Conservation (phyloP, 345 rosid species). For the Brassica incana region DNA sequence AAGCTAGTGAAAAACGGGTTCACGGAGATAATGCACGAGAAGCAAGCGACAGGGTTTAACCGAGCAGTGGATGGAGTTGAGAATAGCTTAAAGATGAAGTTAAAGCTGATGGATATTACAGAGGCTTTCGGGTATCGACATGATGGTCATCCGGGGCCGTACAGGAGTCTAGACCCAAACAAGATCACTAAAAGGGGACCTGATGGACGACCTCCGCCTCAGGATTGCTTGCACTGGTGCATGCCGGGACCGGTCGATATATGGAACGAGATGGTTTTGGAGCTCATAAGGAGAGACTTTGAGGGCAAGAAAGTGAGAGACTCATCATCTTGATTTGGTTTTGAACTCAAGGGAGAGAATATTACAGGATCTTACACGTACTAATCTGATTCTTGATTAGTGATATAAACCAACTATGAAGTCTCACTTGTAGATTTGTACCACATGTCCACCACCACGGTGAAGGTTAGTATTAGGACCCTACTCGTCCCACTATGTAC, state of each 20-base stretch:
- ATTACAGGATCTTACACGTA: background rate
- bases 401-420: background rate
- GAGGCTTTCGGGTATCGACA: constrained; percentile 83
- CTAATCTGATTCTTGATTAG: background rate
- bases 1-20: constrained; percentile 78
- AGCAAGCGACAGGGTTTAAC: constrained; percentile 72
- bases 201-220: constrained; percentile 86
- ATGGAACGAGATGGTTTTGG: constrained; percentile 93
- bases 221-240: constrained; percentile 99
- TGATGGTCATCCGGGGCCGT: constrained; percentile 97
- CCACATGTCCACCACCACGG: background rate
- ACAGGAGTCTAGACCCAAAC: constrained; percentile 79
- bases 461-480: background rate
- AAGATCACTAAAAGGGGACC: constrained; percentile 78
- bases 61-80: constrained; percentile 42
- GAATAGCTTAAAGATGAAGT: constrained; percentile 40
- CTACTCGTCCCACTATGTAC: background rate
- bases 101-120: constrained; percentile 85
- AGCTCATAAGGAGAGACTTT: constrained; percentile 65
- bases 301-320: constrained; percentile 36
- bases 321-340: too few species aligned
- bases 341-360: background rate
- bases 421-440: background rate
- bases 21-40: constrained; percentile 73
- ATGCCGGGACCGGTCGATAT: constrained; percentile 98